phyloP scores from a whole-genome alignment of 1,284 basidiomycete genomes.

The Trametes polyzona region DNA sequence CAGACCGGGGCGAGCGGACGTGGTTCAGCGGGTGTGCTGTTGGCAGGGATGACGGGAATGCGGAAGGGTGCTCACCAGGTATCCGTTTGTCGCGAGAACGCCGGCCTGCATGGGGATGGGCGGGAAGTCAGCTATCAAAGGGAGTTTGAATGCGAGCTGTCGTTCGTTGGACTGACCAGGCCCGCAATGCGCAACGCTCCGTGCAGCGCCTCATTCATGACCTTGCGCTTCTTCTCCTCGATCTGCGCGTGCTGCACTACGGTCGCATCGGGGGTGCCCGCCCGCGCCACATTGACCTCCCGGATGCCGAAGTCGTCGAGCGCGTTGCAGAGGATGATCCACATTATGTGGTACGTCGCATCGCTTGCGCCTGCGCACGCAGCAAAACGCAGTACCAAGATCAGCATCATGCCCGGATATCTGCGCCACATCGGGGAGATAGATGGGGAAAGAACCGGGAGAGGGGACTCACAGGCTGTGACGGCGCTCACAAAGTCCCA shows the following conservation, averaged over 20 bases:
- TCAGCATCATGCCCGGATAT: background rate
- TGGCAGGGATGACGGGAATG: background rate
- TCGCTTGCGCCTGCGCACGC: slow-evolving; percentile 71
- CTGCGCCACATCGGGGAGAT: background rate
- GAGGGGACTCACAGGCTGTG: slow-evolving; percentile 58
- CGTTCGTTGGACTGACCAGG: slow-evolving; percentile 53
- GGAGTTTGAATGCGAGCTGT: background rate
- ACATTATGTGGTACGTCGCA: slow-evolving; percentile 89
- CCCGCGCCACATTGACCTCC: slow-evolving; percentile 57
- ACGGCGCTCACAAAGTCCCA: slow-evolving; percentile 92
- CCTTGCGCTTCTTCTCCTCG: slow-evolving; percentile 66
- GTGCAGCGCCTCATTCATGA: slow-evolving; percentile 81
- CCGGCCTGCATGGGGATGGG: slow-evolving; percentile 57
- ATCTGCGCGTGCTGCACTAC: slow-evolving; percentile 52
- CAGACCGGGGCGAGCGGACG: slow-evolving; percentile 1
- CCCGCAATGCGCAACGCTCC: slow-evolving; percentile 87
- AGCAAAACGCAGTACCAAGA: slow-evolving; percentile 1
- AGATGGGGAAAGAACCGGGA: background rate
- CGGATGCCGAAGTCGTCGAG: slow-evolving; percentile 84
- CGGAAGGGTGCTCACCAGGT: slow-evolving; percentile 61
- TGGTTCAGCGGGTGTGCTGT: slow-evolving; percentile 17
- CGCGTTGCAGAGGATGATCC: slow-evolving; percentile 79
- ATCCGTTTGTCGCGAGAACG: slow-evolving; percentile 82
- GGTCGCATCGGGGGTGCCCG: slow-evolving; percentile 41
- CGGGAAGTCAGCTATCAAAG: background rate